These are phyloP conservation scores for fission yeast (Schizosaccharomyces pombe) DNA, from an alignment of 805 yeast genomes.

Conservation along the genomic window DNA sequence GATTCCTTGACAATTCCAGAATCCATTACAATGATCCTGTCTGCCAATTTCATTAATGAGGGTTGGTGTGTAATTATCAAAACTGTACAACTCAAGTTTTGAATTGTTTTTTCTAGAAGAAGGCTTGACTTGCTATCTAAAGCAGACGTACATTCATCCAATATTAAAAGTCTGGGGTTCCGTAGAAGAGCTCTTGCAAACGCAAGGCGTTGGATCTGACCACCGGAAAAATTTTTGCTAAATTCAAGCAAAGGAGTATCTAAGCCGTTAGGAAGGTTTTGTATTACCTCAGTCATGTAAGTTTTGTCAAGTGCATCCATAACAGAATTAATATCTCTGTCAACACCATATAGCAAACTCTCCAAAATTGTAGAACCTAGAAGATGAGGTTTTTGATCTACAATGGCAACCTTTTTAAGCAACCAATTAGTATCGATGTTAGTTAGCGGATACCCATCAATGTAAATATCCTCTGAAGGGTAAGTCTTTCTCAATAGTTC, in stretches of 20 bases:
- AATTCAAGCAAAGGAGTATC: conserved; percentile 34
- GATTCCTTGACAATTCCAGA: conserved; percentile 7
- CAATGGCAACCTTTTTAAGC: conserved; percentile 36
- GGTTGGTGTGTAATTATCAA: conserved; percentile 53
- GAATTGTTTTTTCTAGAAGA: conserved; percentile 28
- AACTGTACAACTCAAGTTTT: conserved; percentile 19
- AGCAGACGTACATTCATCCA: conserved; percentile 84
- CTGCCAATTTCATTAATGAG: conserved; percentile 38
- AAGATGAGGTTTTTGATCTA: conserved; percentile 48
- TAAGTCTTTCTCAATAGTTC: conserved; percentile 34
- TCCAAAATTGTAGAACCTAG: conserved; percentile 53
- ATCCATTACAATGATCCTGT: conserved; percentile 19
- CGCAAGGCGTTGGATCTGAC: conserved; percentile 69
- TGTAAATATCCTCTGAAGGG: conserved; percentile 18
- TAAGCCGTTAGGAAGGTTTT: conserved; percentile 31
- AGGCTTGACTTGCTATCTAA: conserved; percentile 42
- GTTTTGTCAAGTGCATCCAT: conserved; percentile 21
- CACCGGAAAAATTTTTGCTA: conserved; percentile 45
- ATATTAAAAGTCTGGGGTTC: conserved; percentile 34
- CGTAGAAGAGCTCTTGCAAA: conserved; percentile 62
- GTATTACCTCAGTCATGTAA: conserved; percentile 32
- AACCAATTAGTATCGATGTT: conserved; percentile 25
- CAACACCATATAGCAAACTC: conserved; percentile 40
- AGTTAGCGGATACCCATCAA: conserved; percentile 28
- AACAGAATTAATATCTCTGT: conserved; percentile 13